Base-by-base conservation (phyloP, 805 yeast genomes). In the Suhomyces canberraensis region DNA sequence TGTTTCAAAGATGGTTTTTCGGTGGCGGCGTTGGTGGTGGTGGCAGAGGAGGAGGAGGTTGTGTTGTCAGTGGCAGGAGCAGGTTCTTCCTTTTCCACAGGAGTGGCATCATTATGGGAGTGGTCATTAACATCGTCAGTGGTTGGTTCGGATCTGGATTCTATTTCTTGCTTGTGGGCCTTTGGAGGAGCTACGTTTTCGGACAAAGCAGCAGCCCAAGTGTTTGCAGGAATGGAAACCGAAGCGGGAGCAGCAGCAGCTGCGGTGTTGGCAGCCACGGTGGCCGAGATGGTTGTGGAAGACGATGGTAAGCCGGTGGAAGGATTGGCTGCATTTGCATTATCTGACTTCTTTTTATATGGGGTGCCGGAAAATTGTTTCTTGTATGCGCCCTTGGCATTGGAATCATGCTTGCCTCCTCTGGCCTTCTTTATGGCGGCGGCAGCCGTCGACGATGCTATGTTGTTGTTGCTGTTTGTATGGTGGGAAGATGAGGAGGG, bases 151-250 rank as follows among this genome's bases (percentile, higher is more conserved):
- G 28, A n/a, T 25, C 36, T 31, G 7, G 31, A 25, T 24, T 37
- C 25, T 27, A 29, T 33, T 32, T 42, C 42, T 18, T 33, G 37
- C 33, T 36, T 44, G 27, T 37, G 45, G 13, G 31, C 34, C 37
- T 40, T 41, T 27, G 35, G 46, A 27, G 64, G 61, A 47, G 60
- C 60, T 19, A 56, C 60, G 37, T 60, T 56, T 44, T 66, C 69
- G 37, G 52, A 47, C 51, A 68, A 64, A 15, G 73, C 71, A 35
- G 72, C 67, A 19, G 73, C 73, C 73, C 73, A 68, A 5, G 70
- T 61, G 41, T 64, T 64, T n/a, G 45, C 40, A 31, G 38, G 19
- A 27, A 45, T 32, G 28, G 53, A 41, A 31, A 42, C 40, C 31
- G 56, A 32, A 4, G 49, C 46, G 11, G 49, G 29, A 16, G 52